Evolutionary conservation across 768 basidiomycete genomes (phyloP), one percentile per base, ranked within the genome.

Genomic region (Termitomyces sp.): DNA sequence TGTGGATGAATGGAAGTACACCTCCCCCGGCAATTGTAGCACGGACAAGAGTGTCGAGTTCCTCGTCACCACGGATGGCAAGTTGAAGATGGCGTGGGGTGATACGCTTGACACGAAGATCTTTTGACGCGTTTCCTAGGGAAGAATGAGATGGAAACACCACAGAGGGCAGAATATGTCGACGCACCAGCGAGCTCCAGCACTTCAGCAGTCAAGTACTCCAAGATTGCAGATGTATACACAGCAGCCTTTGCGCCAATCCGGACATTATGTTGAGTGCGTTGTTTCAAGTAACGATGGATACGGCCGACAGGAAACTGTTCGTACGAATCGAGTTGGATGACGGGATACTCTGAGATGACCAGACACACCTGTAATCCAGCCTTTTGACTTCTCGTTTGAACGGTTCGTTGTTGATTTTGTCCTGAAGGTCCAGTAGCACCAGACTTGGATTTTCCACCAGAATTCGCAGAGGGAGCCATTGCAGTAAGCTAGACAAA

Each of bases 231-330:
- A 37, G 91, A 87, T n/a, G 92, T 93, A 72, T 96, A 96, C 16
- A 98, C 95, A 9, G 95, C 94, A 27, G 94, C 94, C 71, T 97
- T 97, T n/a, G 94, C 95, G 29, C 94, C 95, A 62, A 98, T 93
- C 37, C 94, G 89, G 54, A 96, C 87, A 68, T 94, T 95, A 73
- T 95, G 88, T 69, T 94, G 91, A 18, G 92, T 96, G 62, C 90
- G 83, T 68, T 88, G 88, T 71, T 97, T 94, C 63, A 97, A 75
- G 74, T 92, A 96, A 77, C 95, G 85, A 70, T 98, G 95, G 56
- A 97, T 94, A 92, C 94, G 94, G 51, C 94, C 94, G 46, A 97
- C 95, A 37, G 94, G 94, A 72, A 97, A 97, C 93, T 94, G 12
- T 5, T 24, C 13, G 64, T 2, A 36, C 37, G n/a, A 7, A 56